Conservation (phyloP, 2,329 filamentous ascomycete species). For the Paraconiothyrium brasiliense region DNA sequence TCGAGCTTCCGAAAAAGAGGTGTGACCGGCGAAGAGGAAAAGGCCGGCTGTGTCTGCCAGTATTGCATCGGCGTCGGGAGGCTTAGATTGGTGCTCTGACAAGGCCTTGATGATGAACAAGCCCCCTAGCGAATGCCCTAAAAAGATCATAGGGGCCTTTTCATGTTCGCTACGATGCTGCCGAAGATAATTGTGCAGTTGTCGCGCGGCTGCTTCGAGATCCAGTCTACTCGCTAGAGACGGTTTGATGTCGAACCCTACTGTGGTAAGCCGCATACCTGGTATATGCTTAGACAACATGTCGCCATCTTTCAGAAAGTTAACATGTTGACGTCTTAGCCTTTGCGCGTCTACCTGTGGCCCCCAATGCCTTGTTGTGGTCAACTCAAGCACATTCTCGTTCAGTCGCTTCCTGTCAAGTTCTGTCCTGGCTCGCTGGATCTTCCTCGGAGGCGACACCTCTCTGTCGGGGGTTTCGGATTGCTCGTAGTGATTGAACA, state of each 20-base stretch:
- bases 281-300: constrained; percentile 19
- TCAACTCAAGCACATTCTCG: neutral
- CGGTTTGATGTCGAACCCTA: constrained; percentile 16
- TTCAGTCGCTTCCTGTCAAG: constrained; percentile 10
- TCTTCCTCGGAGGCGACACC: neutral
- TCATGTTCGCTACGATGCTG: constrained; percentile 2
- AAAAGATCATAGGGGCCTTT: constrained; percentile 15
- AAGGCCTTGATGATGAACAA: constrained; percentile 14
- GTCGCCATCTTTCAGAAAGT: constrained; percentile 15
- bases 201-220: constrained; percentile 14
- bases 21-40: constrained; percentile 16
- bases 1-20: neutral
- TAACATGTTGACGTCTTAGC: constrained; percentile 2
- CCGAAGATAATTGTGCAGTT: constrained; percentile 16
- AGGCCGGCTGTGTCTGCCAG: constrained; percentile 14
- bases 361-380: neutral
- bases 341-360: neutral
- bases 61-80: neutral
- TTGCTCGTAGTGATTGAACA: constrained; percentile 8
- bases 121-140: constrained; percentile 15
- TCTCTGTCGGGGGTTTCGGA: constrained; percentile 1
- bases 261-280: constrained; percentile 11
- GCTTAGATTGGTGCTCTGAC: neutral
- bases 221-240: neutral
- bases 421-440: constrained; percentile 15